Evolutionary conservation across 768 basidiomycete genomes (phyloP).

Genomic region (Termitomyces sp.): DNA sequence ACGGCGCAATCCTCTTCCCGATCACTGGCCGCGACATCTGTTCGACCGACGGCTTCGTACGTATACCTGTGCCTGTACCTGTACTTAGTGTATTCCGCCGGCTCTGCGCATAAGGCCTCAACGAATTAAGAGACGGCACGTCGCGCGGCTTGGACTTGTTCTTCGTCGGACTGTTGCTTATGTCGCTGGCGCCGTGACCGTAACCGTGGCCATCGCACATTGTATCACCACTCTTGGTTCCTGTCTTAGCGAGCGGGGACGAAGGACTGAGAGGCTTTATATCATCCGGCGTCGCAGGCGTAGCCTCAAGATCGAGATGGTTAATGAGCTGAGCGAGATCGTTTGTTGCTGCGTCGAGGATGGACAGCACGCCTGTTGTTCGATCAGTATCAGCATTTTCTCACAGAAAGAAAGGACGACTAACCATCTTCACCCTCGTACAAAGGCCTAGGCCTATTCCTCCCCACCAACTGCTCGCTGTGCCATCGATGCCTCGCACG

Average conservation of each 20-base stretch:
- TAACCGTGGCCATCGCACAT: not conserved
- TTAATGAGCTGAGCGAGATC: conserved; percentile 78
- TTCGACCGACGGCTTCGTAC: not conserved
- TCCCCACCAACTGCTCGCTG: conserved; percentile 60
- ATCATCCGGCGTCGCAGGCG: conserved; percentile 57
- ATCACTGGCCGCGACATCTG: conserved; percentile 15
- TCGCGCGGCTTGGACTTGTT: conserved; percentile 26
- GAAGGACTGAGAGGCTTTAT: conserved; percentile 35
- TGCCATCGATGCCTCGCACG: conserved; percentile 51
- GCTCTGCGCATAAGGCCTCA: conserved; percentile 46
- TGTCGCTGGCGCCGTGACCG: not conserved
- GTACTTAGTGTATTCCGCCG: conserved; percentile 12
- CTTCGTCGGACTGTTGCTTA: not conserved
- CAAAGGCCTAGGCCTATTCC: conserved; percentile 45
- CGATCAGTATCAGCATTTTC: not conserved
- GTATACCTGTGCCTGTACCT: not conserved
- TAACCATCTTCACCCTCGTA: conserved; percentile 55
- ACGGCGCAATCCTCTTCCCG: conserved; percentile 62
- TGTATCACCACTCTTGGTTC: too few species aligned
- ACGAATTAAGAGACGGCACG: conserved; percentile 41
- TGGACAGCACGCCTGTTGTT: conserved; percentile 52
- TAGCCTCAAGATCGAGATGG: conserved; percentile 78
- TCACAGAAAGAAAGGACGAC: conserved; percentile 7
- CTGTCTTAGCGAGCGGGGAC: conserved; percentile 12
- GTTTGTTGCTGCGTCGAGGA: conserved; percentile 77